Conservation (phyloP, 2,329 filamentous ascomycete genomes). For the Triangularia verruculosa region DNA sequence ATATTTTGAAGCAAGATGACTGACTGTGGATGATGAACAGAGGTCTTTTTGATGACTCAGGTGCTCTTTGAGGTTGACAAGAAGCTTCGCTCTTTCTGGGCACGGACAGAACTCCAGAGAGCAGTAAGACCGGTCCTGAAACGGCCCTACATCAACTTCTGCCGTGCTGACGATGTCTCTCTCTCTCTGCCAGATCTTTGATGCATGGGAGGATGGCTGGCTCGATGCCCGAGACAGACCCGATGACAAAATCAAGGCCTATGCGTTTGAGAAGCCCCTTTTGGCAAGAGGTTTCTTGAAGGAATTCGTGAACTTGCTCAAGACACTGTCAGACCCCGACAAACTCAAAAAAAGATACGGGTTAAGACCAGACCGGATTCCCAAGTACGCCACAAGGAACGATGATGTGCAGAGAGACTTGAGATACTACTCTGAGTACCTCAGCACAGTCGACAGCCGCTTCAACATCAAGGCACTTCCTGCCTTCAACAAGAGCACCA, state of each 20-base stretch:
- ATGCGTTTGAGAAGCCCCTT: not conserved
- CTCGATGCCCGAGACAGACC: not conserved
- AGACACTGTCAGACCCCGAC: constrained; percentile 6
- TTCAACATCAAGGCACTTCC: not conserved
- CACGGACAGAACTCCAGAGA: constrained; percentile 10
- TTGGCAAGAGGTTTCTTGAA: constrained; percentile 6
- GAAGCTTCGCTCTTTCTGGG: constrained; percentile 4
- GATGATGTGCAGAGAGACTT: constrained; percentile 9
- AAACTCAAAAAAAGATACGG: constrained; percentile 12
- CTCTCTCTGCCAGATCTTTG: constrained; percentile 6
- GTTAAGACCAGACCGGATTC: not conserved
- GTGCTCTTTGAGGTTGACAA: constrained; percentile 8
- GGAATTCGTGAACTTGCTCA: constrained; percentile 9
- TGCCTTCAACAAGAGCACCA: not conserved
- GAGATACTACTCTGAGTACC: constrained; percentile 3
- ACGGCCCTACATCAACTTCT: not conserved
- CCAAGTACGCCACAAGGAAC: not conserved
- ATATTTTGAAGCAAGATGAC: not conserved
- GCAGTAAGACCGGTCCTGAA: not conserved
- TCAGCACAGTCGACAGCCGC: constrained; percentile 1
- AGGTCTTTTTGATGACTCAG: constrained; percentile 8
- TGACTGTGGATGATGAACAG: not conserved
- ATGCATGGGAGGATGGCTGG: constrained; percentile 10
- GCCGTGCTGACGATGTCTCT: not conserved
- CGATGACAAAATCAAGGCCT: not conserved